phyloP scores from a whole-genome alignment of 208 protist species.

The Crithidia mellificae region DNA sequence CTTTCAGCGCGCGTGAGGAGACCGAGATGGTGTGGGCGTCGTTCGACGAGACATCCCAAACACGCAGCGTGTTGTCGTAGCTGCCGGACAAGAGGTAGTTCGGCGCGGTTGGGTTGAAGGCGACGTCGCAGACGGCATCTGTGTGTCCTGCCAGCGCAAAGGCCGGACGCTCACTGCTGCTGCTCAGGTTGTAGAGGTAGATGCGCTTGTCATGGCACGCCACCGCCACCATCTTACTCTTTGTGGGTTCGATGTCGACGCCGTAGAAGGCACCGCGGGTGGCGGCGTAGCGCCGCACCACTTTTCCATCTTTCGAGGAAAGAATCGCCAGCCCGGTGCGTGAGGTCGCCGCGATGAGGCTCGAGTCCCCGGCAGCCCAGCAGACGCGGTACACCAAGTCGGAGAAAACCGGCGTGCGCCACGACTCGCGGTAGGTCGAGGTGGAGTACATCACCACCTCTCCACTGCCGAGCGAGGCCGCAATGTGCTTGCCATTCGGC shows the following conservation, averaged over 20 bases:
- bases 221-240: slow-evolving; percentile 69
- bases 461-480: slow-evolving; percentile 68
- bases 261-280: slow-evolving; percentile 47
- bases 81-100: slow-evolving; percentile 78
- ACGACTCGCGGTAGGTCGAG: slow-evolving; percentile 63
- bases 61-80: slow-evolving; percentile 87
- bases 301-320: slow-evolving; percentile 71
- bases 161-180: slow-evolving; percentile 47
- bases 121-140: slow-evolving; percentile 72
- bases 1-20: slow-evolving; percentile 63
- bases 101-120: slow-evolving; percentile 74
- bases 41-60: slow-evolving; percentile 87
- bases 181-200: slow-evolving; percentile 76
- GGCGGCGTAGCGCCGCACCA: slow-evolving; percentile 67
- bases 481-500: slow-evolving; percentile 78
- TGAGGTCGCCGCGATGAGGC: slow-evolving; percentile 59
- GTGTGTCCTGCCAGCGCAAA: slow-evolving; percentile 76
- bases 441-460: slow-evolving; percentile 78
- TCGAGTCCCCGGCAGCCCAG: slow-evolving; percentile 53
- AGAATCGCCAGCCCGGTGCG: slow-evolving; percentile 58
- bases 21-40: slow-evolving; percentile 72
- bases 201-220: slow-evolving; percentile 85
- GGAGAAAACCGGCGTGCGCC: slow-evolving; percentile 56
- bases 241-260: slow-evolving; percentile 70
- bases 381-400: slow-evolving; percentile 52